phyloP scores from a whole-genome alignment of 2,329 filamentous ascomycete genomes.

The Nemania sp. region DNA sequence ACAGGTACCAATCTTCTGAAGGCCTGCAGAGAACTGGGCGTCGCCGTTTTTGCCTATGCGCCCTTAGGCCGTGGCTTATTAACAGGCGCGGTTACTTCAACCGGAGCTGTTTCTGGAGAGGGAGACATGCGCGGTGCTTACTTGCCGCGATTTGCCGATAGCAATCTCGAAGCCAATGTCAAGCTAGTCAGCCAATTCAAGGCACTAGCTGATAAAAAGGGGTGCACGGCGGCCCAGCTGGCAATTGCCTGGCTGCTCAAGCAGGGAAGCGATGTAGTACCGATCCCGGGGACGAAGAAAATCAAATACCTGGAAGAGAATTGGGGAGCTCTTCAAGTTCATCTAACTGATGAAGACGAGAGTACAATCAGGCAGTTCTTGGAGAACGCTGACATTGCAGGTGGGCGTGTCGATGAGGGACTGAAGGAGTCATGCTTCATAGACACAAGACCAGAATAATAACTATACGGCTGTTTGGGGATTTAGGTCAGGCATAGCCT shows the following conservation, averaged over 20 bases:
- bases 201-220: constrained; percentile 37
- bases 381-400: no score
- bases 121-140: constrained; percentile 7
- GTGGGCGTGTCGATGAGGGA: no score
- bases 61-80: constrained; percentile 50
- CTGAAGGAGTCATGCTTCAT: no score
- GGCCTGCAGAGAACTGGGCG: constrained; percentile 51
- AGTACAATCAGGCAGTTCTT: not conserved
- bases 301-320: constrained; percentile 44
- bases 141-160: constrained; percentile 47
- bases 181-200: constrained; percentile 35
- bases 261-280: constrained; percentile 48
- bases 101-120: constrained; percentile 18
- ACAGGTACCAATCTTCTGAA: constrained; percentile 42
- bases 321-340: constrained; percentile 30
- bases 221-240: constrained; percentile 54
- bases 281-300: constrained; percentile 45
- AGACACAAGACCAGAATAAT: no score
- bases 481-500: no score
- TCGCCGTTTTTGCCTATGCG: constrained; percentile 47
- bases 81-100: constrained; percentile 44
- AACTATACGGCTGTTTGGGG: no score
- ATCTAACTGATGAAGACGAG: constrained; percentile 33
- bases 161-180: constrained; percentile 56
- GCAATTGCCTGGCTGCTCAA: constrained; percentile 59